Conservation (phyloP, 768 basidiomycete genomes). For the Polyporus arcularius region DNA sequence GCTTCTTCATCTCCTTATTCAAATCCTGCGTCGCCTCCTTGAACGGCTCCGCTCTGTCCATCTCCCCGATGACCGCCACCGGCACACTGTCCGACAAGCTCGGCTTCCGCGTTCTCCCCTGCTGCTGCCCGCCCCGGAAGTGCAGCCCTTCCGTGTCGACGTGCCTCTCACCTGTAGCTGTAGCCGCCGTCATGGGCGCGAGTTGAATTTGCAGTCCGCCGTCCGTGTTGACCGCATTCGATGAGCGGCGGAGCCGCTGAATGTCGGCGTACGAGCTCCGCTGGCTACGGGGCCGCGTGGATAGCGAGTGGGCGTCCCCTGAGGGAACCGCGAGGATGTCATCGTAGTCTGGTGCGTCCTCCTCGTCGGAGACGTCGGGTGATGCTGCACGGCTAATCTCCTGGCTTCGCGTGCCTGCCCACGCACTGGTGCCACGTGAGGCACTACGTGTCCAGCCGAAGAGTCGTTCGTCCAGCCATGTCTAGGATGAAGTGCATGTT, state of each 20-base stretch:
- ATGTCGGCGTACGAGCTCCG: conserved; percentile 66
- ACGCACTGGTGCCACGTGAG: conserved; percentile 80
- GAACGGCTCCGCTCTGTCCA: conserved; percentile 61
- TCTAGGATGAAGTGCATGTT: conserved; percentile 34
- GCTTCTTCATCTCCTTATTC: conserved; percentile 60
- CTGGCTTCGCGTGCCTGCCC: conserved; percentile 64
- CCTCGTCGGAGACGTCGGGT: conserved; percentile 81
- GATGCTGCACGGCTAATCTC: conserved; percentile 66
- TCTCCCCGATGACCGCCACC: conserved; percentile 61
- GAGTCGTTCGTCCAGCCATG: conserved; percentile 91
- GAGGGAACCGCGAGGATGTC: conserved; percentile 71
- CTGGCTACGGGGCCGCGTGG: conserved; percentile 32
- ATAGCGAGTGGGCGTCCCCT: conserved; percentile 44
- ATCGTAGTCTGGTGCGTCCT: conserved; percentile 87
- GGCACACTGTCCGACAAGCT: conserved; percentile 67
- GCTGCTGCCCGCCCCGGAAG: conserved; percentile 25
- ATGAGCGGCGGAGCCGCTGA: conserved; percentile 49
- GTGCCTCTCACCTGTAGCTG: conserved; percentile 16
- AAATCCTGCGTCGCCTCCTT: conserved; percentile 63
- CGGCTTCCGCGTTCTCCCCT: conserved; percentile 49
- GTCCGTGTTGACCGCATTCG: conserved; percentile 64
- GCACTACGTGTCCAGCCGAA: conserved; percentile 90
- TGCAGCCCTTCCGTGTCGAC: conserved; percentile 45
- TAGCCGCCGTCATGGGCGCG: conserved; percentile 9
- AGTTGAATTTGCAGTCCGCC: conserved; percentile 2